Evolutionary conservation across 2,329 filamentous ascomycete genomes (phyloP).

Genomic region (Trichoderma hamatum): DNA sequence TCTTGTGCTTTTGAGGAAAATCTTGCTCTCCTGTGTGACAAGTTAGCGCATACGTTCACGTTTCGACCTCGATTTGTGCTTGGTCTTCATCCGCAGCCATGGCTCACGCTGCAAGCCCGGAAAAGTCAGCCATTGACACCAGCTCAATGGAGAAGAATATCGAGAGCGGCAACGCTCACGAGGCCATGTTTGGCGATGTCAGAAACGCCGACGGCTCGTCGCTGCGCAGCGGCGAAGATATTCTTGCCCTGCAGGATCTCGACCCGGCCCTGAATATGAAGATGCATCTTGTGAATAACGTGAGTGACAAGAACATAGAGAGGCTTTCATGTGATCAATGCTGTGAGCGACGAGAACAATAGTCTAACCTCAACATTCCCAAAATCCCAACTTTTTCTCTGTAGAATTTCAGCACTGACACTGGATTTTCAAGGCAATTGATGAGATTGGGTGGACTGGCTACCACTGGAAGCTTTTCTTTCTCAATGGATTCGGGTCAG

Average conservation of each 20-base stretch:
- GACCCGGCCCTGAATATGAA: slow-evolving; percentile 67
- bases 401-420: slow-evolving; percentile 3
- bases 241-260: slow-evolving; percentile 59
- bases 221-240: slow-evolving; percentile 45
- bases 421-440: slow-evolving; percentile 46
- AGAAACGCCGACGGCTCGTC: slow-evolving; percentile 32
- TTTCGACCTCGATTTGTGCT: not conserved
- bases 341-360: slow-evolving; percentile 13
- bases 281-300: slow-evolving; percentile 71
- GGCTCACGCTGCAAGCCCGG: slow-evolving; percentile 6
- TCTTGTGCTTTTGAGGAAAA: not conserved
- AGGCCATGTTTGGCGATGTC: slow-evolving; percentile 17
- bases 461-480: slow-evolving; percentile 64
- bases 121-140: slow-evolving; percentile 22
- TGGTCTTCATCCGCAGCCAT: slow-evolving; percentile 10
- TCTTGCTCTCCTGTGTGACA: slow-evolving; percentile 1
- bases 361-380: not conserved
- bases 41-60: not conserved
- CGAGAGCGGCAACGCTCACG: slow-evolving; percentile 5
- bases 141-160: slow-evolving; percentile 29
- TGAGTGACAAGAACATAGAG: slow-evolving; percentile 39
- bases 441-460: slow-evolving; percentile 63
- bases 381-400: not conserved
- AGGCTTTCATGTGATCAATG: slow-evolving; percentile 10
- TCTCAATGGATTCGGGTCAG: slow-evolving; percentile 61